phyloP scores from a whole-genome alignment of 257 asterid species.

The Perilla frutescens region DNA sequence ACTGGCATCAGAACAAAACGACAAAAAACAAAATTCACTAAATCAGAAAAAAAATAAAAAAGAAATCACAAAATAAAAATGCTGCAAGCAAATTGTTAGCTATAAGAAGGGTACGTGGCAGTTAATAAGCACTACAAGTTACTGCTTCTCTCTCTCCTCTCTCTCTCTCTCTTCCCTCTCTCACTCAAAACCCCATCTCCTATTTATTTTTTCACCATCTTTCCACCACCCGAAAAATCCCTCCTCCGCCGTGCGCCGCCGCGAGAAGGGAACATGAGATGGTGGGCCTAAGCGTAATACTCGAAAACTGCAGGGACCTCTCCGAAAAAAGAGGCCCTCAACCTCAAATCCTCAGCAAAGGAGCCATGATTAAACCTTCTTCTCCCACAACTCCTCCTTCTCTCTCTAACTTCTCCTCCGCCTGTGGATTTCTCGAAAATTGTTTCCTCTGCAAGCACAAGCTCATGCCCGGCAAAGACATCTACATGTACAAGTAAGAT shows the following conservation, averaged over 20 bases:
- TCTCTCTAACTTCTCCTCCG: slow-evolving; percentile 6
- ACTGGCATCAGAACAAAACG: slow-evolving; percentile 36
- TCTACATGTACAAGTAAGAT: slow-evolving; percentile 97
- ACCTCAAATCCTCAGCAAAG: slow-evolving; percentile 70
- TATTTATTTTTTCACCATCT: slow-evolving; percentile 38
- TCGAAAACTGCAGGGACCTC: slow-evolving; percentile 53
- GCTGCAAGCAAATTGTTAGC: slow-evolving; percentile 39
- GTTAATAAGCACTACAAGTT: slow-evolving; percentile 54
- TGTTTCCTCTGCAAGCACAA: slow-evolving; percentile 79
- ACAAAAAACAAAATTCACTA: slow-evolving; percentile 33
- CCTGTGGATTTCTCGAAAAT: slow-evolving; percentile 59
- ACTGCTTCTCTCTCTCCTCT: slow-evolving; percentile 34
- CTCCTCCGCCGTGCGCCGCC: slow-evolving; percentile 31
- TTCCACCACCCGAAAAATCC: slow-evolving; percentile 14
- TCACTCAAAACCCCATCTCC: not conserved
- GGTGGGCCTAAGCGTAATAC: slow-evolving; percentile 92
- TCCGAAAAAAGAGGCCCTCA: slow-evolving; percentile 44
- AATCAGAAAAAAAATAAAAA: not conserved
- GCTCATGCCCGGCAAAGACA: slow-evolving; percentile 78
- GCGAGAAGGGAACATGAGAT: slow-evolving; percentile 48
- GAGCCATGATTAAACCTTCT: slow-evolving; percentile 57
- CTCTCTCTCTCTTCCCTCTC: slow-evolving; percentile 24
- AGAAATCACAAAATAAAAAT: slow-evolving; percentile 15
- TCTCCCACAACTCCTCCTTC: slow-evolving; percentile 39
- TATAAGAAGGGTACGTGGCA: slow-evolving; percentile 65